Percentiles rank a stretch among this genome's conserved stretches.
Conservation (phyloP, 2,329 filamentous ascomycete species). For the Dothiorella sarmentorum region DNA sequence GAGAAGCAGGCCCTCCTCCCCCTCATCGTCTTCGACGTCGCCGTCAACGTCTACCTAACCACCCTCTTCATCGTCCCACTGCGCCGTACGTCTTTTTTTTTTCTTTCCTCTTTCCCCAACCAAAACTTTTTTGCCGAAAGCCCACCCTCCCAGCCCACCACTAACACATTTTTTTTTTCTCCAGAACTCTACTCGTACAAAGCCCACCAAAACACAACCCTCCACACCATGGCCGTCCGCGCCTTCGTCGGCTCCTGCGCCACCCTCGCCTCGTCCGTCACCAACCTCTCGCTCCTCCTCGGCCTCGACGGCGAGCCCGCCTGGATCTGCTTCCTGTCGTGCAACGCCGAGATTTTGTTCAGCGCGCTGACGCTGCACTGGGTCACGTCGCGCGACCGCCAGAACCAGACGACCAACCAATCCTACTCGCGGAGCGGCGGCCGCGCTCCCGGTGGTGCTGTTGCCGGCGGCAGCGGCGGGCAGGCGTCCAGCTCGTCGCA, state of each 20-base stretch:
- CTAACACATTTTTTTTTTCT: neutral
- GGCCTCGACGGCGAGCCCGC: slow-evolving; percentile 6
- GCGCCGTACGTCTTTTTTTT: slow-evolving; percentile 28
- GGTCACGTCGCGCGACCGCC: slow-evolving; percentile 9
- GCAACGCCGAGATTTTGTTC: slow-evolving; percentile 12
- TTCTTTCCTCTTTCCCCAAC: neutral
- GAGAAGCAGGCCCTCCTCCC: slow-evolving; percentile 56
- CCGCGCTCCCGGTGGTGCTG: neutral
- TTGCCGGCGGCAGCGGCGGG: neutral
- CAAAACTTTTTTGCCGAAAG: too few relatives aligned
- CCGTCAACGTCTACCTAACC: slow-evolving; percentile 62
- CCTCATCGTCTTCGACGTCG: slow-evolving; percentile 58
- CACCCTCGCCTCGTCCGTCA: neutral
- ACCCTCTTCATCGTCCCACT: slow-evolving; percentile 61
- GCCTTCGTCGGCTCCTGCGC: slow-evolving; percentile 7
- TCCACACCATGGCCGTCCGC: slow-evolving; percentile 10
- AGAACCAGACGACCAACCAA: neutral
- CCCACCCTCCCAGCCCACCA: neutral
- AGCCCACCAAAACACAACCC: neutral
- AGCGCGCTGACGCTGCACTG: slow-evolving; percentile 1
- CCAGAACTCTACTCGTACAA: slow-evolving; percentile 8
- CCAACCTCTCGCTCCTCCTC: neutral
- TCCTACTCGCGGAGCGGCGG: neutral
- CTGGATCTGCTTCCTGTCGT: slow-evolving; percentile 10
- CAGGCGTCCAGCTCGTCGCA: neutral